Conservation (phyloP, 306 rosid genomes). For the Medicago lupulina region DNA sequence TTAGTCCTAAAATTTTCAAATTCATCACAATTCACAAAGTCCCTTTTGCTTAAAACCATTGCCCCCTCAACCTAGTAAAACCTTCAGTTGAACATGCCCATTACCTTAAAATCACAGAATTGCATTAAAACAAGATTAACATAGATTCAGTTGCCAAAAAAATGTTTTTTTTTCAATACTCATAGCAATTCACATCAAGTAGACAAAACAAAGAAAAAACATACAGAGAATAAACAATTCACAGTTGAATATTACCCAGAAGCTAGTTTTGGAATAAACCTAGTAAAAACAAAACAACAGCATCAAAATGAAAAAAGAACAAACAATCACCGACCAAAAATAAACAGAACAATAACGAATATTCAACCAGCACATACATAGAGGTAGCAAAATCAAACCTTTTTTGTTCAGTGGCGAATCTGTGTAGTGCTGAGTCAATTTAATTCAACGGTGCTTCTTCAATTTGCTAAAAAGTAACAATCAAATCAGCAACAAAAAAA, state of each 20-base stretch:
- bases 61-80: not conserved
- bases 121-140: constrained; percentile 11
- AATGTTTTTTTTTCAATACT: not conserved
- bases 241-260: constrained; percentile 33
- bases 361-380: constrained; percentile 51
- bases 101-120: constrained; percentile 7
- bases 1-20: constrained; percentile 38
- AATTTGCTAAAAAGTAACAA: constrained; percentile 48
- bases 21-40: constrained; percentile 10
- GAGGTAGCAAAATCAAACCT: constrained; percentile 50
- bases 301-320: constrained; percentile 7
- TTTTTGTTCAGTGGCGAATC: constrained; percentile 42
- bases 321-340: constrained; percentile 31
- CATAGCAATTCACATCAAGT: constrained; percentile 36
- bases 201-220: constrained; percentile 28
- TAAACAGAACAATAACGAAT: constrained; percentile 1
- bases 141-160: constrained; percentile 32
- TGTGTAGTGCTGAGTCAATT: constrained; percentile 57
- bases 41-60: constrained; percentile 25
- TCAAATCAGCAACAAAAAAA: constrained; percentile 39
- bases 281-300: constrained; percentile 12
- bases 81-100: constrained; percentile 41
- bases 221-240: not conserved
- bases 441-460: constrained; percentile 44
- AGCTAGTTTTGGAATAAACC: constrained; percentile 36